Evolutionary conservation across 805 yeast species (phyloP).

Genomic region (Kuraishia borneana): DNA sequence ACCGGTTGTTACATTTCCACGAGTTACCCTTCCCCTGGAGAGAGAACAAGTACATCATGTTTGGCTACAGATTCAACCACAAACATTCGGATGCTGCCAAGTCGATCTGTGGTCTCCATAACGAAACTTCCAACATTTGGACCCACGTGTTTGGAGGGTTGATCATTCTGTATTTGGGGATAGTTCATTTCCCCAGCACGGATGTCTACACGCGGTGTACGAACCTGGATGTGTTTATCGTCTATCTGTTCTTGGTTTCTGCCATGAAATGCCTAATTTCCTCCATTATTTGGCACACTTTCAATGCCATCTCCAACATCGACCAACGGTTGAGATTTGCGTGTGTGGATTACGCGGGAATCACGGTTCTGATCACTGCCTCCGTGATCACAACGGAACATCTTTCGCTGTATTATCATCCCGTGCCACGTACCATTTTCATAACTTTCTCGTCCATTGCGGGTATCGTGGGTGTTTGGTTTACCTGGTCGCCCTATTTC

Average conservation of each 20-base stretch:
- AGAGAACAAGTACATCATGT: conserved; percentile 75
- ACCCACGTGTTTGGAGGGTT: conserved; percentile 70
- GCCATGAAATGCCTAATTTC: conserved; percentile 69
- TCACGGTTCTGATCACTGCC: conserved; percentile 80
- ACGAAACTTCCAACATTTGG: conserved; percentile 92
- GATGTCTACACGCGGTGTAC: conserved; percentile 31
- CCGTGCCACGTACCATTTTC: conserved; percentile 33
- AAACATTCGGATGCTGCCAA: conserved; percentile 47
- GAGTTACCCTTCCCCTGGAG: conserved; percentile 91
- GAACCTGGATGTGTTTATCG: conserved; percentile 32
- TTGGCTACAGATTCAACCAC: conserved; percentile 77
- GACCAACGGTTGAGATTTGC: conserved; percentile 64
- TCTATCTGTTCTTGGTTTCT: conserved; percentile 57
- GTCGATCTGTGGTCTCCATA: conserved; percentile 58
- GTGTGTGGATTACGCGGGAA: conserved; percentile 92
- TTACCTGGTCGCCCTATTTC: conserved; percentile 90
- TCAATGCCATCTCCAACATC: conserved; percentile 62
- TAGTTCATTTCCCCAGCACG: conserved; percentile 55
- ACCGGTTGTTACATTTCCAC: conserved; percentile 58
- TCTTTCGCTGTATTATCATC: conserved; percentile 56
- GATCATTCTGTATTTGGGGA: conserved; percentile 41
- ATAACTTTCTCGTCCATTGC: conserved; percentile 51
- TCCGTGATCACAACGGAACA: conserved; percentile 83
- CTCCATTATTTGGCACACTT: conserved; percentile 88
- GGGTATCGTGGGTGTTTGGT: conserved; percentile 60